These are phyloP conservation scores for Brasilioporus rufonigricans DNA, from an alignment of 768 basidiomycete genomes.

Conservation along the genomic window DNA sequence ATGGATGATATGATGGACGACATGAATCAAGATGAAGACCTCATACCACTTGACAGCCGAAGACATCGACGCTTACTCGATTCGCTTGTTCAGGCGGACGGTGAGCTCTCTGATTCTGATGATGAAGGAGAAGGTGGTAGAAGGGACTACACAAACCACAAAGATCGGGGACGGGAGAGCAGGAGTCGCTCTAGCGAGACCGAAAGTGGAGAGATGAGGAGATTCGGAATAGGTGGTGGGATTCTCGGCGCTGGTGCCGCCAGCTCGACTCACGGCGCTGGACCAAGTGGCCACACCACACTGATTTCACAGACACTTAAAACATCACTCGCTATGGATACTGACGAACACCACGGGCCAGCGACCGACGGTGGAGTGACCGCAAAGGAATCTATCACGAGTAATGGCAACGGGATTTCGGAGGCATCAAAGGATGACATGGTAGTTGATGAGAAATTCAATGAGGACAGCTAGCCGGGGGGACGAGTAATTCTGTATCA, in stretches of 20 bases:
- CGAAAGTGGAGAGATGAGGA: conserved; percentile 43
- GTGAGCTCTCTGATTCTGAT: conserved; percentile 94
- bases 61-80: conserved; percentile 78
- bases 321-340: conserved; percentile 32
- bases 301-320: conserved; percentile 30
- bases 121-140: conserved; percentile 93
- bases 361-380: conserved; percentile 18
- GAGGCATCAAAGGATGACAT: conserved; percentile 26
- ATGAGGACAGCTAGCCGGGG: conserved; percentile 4
- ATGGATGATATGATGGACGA: conserved; percentile 87
- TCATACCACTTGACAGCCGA: conserved; percentile 73
- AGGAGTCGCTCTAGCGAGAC: conserved; percentile 41
- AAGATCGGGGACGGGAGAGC: conserved; percentile 46
- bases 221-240: conserved; percentile 67
- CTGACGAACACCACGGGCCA: conserved; percentile 28
- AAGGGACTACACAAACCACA: conserved; percentile 61
- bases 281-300: conserved; percentile 69
- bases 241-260: conserved; percentile 63
- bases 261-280: conserved; percentile 64
- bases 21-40: conserved; percentile 77
- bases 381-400: conserved; percentile 12
- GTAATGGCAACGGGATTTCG: conserved; percentile 12
- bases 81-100: conserved; percentile 76
- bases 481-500: no score
- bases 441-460: conserved; percentile 22